Evolutionary conservation across 495 filamentous ascomycete species (phyloP), one percentile per base, ranked within the genome.

Genomic region (Chaetomidium leptoderma): DNA sequence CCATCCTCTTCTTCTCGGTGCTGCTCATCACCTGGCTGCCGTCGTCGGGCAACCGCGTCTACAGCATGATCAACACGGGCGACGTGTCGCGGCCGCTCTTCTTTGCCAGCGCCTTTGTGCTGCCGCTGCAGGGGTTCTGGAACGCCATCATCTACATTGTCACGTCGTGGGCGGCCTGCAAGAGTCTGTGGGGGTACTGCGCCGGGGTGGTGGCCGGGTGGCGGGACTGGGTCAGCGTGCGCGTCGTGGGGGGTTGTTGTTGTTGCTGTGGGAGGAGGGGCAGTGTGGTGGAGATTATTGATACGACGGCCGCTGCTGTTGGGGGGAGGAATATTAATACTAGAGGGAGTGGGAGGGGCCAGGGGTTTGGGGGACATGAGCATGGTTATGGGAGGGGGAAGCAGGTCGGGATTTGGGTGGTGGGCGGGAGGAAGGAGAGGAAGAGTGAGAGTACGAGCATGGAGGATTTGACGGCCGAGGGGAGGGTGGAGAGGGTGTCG

Each of bases 81-180:
- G 47, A 77, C 1, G 70, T 80, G 6, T 77, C 74, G 26, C 81
- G 85, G 48, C 73, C 74, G 23, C 79, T 95, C 26, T 84, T 89
- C 61, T 86, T 85, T 55, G 79, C 83, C 44, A 83, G 85, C 26
- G 83, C 86, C 1, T 79, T 91, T 45, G 89, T 95, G 0, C 77
- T 95, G 21, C 91, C 91, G 0, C 75, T 91, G 0, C 91, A 95
- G 65, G 91, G 91, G 2, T 91, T 93, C 63, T 92, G 89, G 87
- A 96, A 95, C 63, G 82, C 83, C 19, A 66, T 90, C 51, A 90
- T 96, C 54, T 96, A 95, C 71, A 68, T 83, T 13, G 83, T 82
- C 19, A 90, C 89, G 3, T 82, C 75, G 14, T 78, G 74, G 74
- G 68, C 69, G 33, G 78, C 78, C 9, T 77, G 73, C 55, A 70